These are phyloP conservation scores for Amanita fuliginea DNA, from an alignment of 768 basidiomycete species.

Conservation along the genomic window DNA sequence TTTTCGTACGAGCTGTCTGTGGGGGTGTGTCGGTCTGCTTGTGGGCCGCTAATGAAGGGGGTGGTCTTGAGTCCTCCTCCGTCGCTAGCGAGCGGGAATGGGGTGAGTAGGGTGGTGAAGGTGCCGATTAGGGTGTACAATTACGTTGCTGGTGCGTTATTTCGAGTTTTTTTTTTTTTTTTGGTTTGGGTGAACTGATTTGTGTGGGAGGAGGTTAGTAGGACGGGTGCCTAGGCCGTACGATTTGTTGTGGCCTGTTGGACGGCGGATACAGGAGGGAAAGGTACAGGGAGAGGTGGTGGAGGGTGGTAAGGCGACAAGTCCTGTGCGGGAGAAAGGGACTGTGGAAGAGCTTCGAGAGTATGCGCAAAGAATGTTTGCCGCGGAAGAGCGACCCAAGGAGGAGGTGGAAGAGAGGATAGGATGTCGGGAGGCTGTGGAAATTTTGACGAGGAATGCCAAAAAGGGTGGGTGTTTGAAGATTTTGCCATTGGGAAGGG, in stretches of 20 bases:
- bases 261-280: constrained; percentile 1
- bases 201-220: constrained; percentile 20
- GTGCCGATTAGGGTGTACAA: constrained; percentile 91
- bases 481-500: not conserved
- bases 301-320: not conserved
- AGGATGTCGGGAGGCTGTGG: constrained; percentile 77
- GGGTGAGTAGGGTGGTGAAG: constrained; percentile 71
- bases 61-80: not conserved
- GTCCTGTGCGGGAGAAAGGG: constrained; percentile 5
- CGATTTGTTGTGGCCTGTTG: constrained; percentile 76
- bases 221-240: constrained; percentile 53
- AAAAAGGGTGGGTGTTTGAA: constrained; percentile 58
- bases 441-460: constrained; percentile 81
- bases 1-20: constrained; percentile 91
- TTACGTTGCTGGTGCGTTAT: constrained; percentile 54
- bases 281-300: not conserved
- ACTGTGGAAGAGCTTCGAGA: constrained; percentile 36
- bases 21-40: constrained; percentile 65
- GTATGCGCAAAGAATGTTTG: constrained; percentile 41
- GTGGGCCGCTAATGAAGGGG: constrained; percentile 6
- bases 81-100: constrained; percentile 25
- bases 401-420: constrained; percentile 35
- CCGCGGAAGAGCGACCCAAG: constrained; percentile 19
- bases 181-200: constrained; percentile 4
- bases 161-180: not conserved